Evolutionary conservation across 2,329 filamentous ascomycete species (phyloP).

Genomic region (Magnaporthiopsis incrustans): DNA sequence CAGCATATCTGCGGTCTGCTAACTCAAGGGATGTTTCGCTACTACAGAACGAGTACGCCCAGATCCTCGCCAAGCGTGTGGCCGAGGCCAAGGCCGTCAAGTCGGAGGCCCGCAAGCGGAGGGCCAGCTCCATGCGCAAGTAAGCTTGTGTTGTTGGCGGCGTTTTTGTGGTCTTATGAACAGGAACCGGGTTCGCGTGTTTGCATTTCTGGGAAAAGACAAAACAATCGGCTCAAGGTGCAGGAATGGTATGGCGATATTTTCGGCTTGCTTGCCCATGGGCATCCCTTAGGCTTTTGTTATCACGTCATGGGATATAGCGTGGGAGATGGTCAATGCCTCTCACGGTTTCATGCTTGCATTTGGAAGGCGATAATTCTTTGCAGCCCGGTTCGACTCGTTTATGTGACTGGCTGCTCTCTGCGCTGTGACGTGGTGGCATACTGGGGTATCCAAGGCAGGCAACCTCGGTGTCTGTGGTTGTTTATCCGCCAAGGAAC

Average conservation of each 20-base stretch:
- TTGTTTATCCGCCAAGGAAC: too few species aligned
- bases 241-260: conserved; percentile 5
- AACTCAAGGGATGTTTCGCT: not conserved
- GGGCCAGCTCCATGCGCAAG: conserved; percentile 92
- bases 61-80: conserved; percentile 94
- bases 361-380: conserved; percentile 9
- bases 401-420: not conserved
- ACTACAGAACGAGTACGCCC: conserved; percentile 87
- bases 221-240: conserved; percentile 22
- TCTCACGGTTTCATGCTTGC: conserved; percentile 7
- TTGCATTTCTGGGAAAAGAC: conserved; percentile 8
- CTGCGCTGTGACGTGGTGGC: not conserved
- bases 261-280: conserved; percentile 5
- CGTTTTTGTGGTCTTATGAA: conserved; percentile 15
- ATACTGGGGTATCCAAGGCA: not conserved
- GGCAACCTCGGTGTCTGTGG: too few species aligned
- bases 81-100: conserved; percentile 91
- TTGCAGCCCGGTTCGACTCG: not conserved
- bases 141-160: conserved; percentile 39
- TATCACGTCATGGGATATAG: conserved; percentile 7
- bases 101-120: conserved; percentile 91
- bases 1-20: not conserved
- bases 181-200: conserved; percentile 19
- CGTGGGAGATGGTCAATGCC: not conserved
- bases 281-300: conserved; percentile 5